phyloP scores from a whole-genome alignment of 805 yeast genomes.

The Wickerhamiella sorbophila region DNA sequence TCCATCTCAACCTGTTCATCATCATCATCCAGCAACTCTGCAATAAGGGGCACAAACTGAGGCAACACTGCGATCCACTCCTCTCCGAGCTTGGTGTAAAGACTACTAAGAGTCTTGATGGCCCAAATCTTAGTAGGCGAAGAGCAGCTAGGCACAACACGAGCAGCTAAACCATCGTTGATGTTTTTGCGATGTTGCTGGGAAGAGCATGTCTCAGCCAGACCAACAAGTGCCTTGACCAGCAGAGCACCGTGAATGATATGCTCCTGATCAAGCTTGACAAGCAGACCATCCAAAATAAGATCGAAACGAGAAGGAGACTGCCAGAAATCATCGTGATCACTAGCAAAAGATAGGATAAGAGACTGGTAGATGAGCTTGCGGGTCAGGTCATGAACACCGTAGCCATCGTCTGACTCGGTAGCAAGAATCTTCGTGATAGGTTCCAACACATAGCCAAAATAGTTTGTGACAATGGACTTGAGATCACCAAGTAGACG shows the following conservation, averaged over 20 bases:
- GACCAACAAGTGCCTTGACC: slow-evolving; percentile 63
- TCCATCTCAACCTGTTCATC: slow-evolving; percentile 86
- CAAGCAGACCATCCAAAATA: slow-evolving; percentile 45
- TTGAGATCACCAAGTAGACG: slow-evolving; percentile 70
- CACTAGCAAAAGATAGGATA: slow-evolving; percentile 70
- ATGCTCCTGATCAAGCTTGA: slow-evolving; percentile 49
- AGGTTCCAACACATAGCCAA: slow-evolving; percentile 71
- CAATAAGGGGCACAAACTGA: slow-evolving; percentile 87
- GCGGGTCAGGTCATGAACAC: slow-evolving; percentile 41
- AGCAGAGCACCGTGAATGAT: slow-evolving; percentile 63
- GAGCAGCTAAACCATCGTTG: slow-evolving; percentile 46
- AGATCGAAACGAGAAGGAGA: slow-evolving; percentile 70
- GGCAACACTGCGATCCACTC: slow-evolving; percentile 86
- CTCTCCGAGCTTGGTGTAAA: slow-evolving; percentile 87
- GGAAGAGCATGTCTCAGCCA: slow-evolving; percentile 46
- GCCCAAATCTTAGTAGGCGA: slow-evolving; percentile 65
- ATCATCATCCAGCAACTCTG: slow-evolving; percentile 90
- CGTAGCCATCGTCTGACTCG: slow-evolving; percentile 26
- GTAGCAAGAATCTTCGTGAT: slow-evolving; percentile 41
- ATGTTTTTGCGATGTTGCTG: slow-evolving; percentile 58
- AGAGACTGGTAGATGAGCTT: slow-evolving; percentile 62
- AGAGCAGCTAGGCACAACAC: slow-evolving; percentile 47
- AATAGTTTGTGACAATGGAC: slow-evolving; percentile 79
- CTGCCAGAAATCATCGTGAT: slow-evolving; percentile 92
- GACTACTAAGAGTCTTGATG: slow-evolving; percentile 56